Percentiles rank a stretch among this genome's conserved stretches.
phyloP scores from a whole-genome alignment of 805 yeast genomes.

The Kuraishia cidri region DNA sequence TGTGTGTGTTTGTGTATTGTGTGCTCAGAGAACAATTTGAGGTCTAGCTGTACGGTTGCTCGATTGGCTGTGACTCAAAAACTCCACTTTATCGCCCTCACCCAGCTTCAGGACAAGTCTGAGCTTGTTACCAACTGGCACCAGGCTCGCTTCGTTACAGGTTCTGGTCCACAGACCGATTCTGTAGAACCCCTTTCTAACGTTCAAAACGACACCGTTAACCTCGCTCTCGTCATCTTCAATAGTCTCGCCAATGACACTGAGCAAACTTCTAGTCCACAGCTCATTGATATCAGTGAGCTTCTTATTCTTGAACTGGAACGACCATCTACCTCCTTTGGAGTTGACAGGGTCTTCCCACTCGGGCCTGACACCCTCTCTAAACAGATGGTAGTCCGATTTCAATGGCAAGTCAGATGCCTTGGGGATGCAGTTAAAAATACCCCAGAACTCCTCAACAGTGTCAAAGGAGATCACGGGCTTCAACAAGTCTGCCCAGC shows the following conservation, averaged over 20 bases:
- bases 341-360: constrained; percentile 92
- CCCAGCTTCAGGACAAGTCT: constrained; percentile 75
- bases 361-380: constrained; percentile 92
- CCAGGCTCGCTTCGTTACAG: constrained; percentile 52
- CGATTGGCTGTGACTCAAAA: constrained; percentile 54
- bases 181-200: constrained; percentile 74
- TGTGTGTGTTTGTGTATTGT: too few relatives aligned
- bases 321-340: constrained; percentile 93
- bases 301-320: constrained; percentile 56
- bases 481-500: constrained; percentile 89
- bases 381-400: constrained; percentile 92
- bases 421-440: constrained; percentile 85
- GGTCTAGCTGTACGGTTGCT: constrained; percentile 1
- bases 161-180: constrained; percentile 92
- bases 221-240: constrained; percentile 79
- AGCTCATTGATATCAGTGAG: constrained; percentile 68
- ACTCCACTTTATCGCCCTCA: constrained; percentile 74
- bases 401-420: constrained; percentile 85
- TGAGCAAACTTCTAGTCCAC: constrained; percentile 85
- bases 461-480: constrained; percentile 87
- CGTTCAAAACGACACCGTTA: constrained; percentile 87
- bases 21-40: neutral
- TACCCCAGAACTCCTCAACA: constrained; percentile 99
- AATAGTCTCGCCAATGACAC: constrained; percentile 92
- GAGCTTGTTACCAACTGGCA: constrained; percentile 76